Percentiles rank a stretch among this genome's conserved stretches.
These are phyloP conservation scores for Pythium monospermum DNA, from an alignment of 352 stramenopile genomes.

Conservation along the genomic window DNA sequence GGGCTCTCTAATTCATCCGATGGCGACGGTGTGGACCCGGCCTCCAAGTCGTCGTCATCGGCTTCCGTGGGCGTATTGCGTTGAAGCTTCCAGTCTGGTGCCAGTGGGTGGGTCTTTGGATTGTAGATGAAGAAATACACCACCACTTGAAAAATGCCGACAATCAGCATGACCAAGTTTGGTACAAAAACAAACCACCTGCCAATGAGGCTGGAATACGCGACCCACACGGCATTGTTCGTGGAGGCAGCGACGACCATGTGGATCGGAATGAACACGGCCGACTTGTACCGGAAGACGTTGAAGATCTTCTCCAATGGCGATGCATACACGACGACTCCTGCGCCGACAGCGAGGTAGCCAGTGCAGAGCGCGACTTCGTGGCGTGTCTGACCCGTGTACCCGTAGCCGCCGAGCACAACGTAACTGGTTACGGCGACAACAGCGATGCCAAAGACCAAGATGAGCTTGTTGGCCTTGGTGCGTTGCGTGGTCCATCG, in stretches of 20 bases:
- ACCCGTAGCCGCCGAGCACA: conserved; percentile 24
- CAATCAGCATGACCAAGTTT: conserved; percentile 29
- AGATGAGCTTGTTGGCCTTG: conserved; percentile 21
- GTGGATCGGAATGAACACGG: conserved; percentile 45
- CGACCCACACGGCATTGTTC: conserved; percentile 51
- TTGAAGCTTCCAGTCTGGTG: background rate
- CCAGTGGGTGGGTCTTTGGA: conserved; percentile 31
- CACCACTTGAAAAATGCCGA: conserved; percentile 29
- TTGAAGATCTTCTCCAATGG: conserved; percentile 48
- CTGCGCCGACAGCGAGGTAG: conserved; percentile 35
- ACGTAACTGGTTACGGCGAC: conserved; percentile 25
- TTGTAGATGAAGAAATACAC: conserved; percentile 42
- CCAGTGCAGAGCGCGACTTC: conserved; percentile 25
- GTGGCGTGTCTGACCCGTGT: conserved; percentile 26
- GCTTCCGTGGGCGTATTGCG: too few relatives aligned
- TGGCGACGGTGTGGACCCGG: conserved; percentile 32
- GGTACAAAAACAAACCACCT: conserved; percentile 54
- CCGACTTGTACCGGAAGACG: conserved; percentile 39
- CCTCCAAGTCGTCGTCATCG: conserved; percentile 19
- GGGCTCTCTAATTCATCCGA: conserved; percentile 26
- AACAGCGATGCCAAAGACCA: conserved; percentile 20
- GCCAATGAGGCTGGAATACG: conserved; percentile 31
- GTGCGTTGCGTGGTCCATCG: conserved; percentile 31
- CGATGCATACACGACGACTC: conserved; percentile 48
- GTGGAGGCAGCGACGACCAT: conserved; percentile 38